These are phyloP conservation scores for Solanum tarijense DNA, from an alignment of 257 asterid genomes.

Conservation along the genomic window DNA sequence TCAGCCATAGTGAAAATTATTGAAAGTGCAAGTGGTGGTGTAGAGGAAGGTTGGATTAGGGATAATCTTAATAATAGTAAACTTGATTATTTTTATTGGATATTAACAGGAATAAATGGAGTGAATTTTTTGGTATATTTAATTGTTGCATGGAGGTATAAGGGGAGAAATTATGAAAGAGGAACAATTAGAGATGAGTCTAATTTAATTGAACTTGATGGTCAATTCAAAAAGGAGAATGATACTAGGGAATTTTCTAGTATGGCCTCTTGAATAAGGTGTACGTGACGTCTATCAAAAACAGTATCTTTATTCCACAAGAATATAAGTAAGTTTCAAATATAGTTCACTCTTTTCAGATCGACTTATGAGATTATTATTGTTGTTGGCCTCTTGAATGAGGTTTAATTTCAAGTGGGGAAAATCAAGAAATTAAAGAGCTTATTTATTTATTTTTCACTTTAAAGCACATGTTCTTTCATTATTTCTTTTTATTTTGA, in stretches of 20 bases:
- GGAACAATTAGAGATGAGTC: slow-evolving; percentile 21
- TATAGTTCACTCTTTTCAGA: neutral
- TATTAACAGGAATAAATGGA: slow-evolving; percentile 40
- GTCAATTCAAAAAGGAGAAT: neutral
- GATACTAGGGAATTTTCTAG: neutral
- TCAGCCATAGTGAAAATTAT: slow-evolving; percentile 51
- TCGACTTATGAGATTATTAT: neutral
- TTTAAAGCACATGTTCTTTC: neutral
- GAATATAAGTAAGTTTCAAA: fast-evolving
- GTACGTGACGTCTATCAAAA: neutral
- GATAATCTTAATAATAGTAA: slow-evolving; percentile 37
- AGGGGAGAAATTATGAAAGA: slow-evolving; percentile 21
- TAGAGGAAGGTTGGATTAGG: slow-evolving; percentile 44
- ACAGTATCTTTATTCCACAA: fast-evolving
- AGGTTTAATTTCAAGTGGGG: neutral
- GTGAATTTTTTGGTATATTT: slow-evolving; percentile 45
- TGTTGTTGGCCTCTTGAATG: neutral
- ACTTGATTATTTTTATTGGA: slow-evolving; percentile 59
- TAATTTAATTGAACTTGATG: slow-evolving; percentile 4
- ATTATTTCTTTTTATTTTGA: neutral
- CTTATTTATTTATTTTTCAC: neutral
- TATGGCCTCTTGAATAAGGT: neutral
- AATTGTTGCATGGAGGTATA: slow-evolving; percentile 30
- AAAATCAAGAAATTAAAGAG: neutral
- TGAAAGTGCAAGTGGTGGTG: slow-evolving; percentile 36